phyloP scores from a whole-genome alignment of 495 filamentous ascomycete species.

The Copromyces sp. region DNA sequence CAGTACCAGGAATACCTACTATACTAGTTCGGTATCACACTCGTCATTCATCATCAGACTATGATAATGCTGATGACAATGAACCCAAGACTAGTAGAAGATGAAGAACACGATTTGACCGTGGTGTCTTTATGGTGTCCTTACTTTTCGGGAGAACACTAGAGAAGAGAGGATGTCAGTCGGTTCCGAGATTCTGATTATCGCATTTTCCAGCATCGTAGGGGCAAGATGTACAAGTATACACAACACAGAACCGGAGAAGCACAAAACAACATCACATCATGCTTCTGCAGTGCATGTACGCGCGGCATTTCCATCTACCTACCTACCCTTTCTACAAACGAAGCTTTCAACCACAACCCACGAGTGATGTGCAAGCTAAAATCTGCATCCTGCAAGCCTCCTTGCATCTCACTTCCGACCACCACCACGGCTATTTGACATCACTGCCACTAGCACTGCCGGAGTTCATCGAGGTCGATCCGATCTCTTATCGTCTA shows the following conservation, averaged over 20 bases:
- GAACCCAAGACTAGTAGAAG: neutral
- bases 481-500: no score
- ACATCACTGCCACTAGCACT: neutral
- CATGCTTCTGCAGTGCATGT: neutral
- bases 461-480: no score
- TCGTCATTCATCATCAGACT: neutral
- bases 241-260: neutral
- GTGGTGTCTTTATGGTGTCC: neutral
- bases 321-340: no score
- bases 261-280: neutral
- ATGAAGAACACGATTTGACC: neutral
- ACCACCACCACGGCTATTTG: neutral
- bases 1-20: neutral
- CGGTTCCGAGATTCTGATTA: no score
- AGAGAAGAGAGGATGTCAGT: no score
- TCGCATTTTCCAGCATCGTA: no score
- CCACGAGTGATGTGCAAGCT: neutral
- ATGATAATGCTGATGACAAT: neutral
- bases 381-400: neutral
- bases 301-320: neutral
- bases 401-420: neutral
- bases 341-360: neutral
- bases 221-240: no score
- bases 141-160: no score
- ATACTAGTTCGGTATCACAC: neutral